Evolutionary conservation across 2,329 filamentous ascomycete species (phyloP), one percentile per base, ranked within the genome.

Genomic region (Conoideocrella luteorostrata): DNA sequence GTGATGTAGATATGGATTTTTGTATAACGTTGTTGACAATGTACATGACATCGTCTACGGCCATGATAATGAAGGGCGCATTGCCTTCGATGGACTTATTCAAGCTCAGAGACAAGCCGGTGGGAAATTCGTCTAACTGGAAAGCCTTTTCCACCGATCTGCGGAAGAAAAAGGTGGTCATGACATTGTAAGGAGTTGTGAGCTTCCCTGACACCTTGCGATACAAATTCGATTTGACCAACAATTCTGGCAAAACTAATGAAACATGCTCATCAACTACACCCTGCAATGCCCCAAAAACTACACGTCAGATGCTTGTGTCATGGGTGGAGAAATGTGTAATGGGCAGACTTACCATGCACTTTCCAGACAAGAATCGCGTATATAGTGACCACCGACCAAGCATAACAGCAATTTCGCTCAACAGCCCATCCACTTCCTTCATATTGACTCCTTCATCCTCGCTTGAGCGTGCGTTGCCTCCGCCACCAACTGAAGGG

Each of bases 31-130:
- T 84, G 60, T 94, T 95, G 60, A 95, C 87, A 55, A 98, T 96
- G 66, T 97, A 98, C 91, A 98, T 97, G 58, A 97, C 89, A 67
- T 96, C 93, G 68, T 98, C 93, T 7, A 98, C 90, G 1, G 91
- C 90, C 2, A 90, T 89, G 34, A 93, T 91, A 56, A 98, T 95
- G 58, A 88, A 94, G 1, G 93, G 93, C 3, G 88, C 78, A 54
- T 89, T 88, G 46, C 82, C 78, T 41, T 84, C 80, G 34, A 95
- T 72, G 4, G 84, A 73, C 56, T 76, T 86, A 56, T 76, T 82
- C 33, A 84, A 72, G 57, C 83, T 88, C 26, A 98, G 71, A 0
- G 86, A 86, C 17, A 98, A 70, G 17, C 88, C 88, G 1, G 75
- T 68, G 0, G 93, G 93, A 17, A 83, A 78, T 62, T 98, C 94